Evolutionary conservation across 2,329 filamentous ascomycete species (phyloP), one percentile per base, ranked within the genome.

Genomic region (Aspergillus versicolor): DNA sequence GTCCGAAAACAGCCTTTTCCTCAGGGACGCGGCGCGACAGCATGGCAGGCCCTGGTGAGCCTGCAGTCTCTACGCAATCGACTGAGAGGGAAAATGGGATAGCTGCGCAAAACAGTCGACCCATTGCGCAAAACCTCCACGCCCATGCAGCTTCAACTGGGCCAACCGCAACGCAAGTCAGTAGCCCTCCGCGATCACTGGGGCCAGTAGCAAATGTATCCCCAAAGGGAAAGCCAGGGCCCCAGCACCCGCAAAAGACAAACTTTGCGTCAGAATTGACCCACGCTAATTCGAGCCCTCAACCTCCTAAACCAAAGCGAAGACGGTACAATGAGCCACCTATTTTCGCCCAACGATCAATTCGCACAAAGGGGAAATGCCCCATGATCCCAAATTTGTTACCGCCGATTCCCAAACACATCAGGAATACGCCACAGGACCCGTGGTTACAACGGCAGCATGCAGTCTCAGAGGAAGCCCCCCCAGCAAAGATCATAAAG

Each of bases 1-100:
- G 89, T 70, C 90, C 91, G 30, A 92, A 91, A 75, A 91, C 89
- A 37, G 71, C 70, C 49, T 59, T 70, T 47, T 57, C 65, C 30
- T 61, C 67, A 11, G 59, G 60, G 19, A 68, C 69, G 32, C 70
- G 70, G 19, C 68, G 70, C 43, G 68, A 63, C 38, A 72, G 68
- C 54, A 56, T 64, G 30, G 57, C 63, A 38, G 65, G 62, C 17
- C 61, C 61, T 37, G 61, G 63, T 45, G 73, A 74, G 34, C 63
- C 63, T 48, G 58, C 64, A 11, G 56, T 61, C 17, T 54, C 64
- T 51, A 57, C 63, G 21, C 67, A 67, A 57, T 50, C 57, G 17
- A 66, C 58, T 46, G 67, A 63, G n/a, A 57, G 63, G 22, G 67
- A 69, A 56, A 73, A 75, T 45, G 63, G 63, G 22, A 62, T 56